Percentiles rank a stretch among this genome's conserved stretches.
Evolutionary conservation across 257 asterid genomes (phyloP).

Genomic region (Solanum bukasovii): DNA sequence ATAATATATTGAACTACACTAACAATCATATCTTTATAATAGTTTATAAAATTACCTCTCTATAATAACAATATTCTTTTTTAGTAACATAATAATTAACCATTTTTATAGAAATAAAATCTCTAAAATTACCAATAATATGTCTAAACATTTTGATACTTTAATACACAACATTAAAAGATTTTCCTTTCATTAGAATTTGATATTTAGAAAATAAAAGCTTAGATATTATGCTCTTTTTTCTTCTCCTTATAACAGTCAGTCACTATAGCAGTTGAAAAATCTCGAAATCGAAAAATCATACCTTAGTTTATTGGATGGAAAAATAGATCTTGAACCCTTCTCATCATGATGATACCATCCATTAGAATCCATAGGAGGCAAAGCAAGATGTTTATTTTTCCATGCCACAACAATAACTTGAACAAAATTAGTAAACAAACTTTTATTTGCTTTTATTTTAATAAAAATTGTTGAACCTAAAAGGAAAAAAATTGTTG

Average conservation of each 20-base stretch:
- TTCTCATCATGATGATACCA: conserved; percentile 19
- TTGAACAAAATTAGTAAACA: conserved; percentile 45
- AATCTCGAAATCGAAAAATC: not conserved
- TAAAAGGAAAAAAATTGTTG: conserved; percentile 30
- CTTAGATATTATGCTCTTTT: not conserved
- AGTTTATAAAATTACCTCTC: not conserved
- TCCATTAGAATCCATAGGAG: conserved; percentile 3
- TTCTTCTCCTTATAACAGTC: not conserved
- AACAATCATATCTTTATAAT: no score
- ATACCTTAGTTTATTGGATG: conserved; percentile 41
- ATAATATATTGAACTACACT: not conserved
- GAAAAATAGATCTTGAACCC: conserved; percentile 18
- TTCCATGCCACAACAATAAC: conserved; percentile 39
- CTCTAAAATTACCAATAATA: not conserved
- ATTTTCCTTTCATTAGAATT: not conserved
- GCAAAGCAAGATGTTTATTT: conserved; percentile 24
- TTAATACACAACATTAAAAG: not conserved
- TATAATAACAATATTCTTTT: not conserved
- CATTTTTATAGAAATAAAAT: not conserved
- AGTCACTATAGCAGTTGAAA: not conserved
- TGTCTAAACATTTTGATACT: not conserved
- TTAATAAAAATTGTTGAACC: conserved; percentile 40
- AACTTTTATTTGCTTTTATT: conserved; percentile 37
- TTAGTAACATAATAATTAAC: not conserved
- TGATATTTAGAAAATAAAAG: not conserved